Evolutionary conservation across 2,329 filamentous ascomycete species (phyloP), one percentile per base, ranked within the genome.

Genomic region (Sclerotinia nivalis): DNA sequence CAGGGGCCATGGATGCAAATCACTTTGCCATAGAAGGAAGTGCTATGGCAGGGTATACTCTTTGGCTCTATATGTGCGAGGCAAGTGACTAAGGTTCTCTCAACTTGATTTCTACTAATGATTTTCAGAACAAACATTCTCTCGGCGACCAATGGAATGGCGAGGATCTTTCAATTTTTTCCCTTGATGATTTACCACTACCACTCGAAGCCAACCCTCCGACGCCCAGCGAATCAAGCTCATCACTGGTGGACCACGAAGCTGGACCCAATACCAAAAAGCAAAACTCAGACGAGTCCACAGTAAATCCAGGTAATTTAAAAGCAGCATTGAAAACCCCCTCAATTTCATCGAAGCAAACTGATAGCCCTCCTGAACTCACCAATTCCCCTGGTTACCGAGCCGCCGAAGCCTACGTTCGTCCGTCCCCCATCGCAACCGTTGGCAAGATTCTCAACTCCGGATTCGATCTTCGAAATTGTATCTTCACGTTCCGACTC

Each of bases 131-230:
- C 78, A 90, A 91, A 72, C 96, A 99, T 78, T 84, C 90, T 77
- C 90, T 92, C 81, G 96, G 96, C 68, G 96, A 99, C 76, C 89
- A 93, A 74, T 99, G 96, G 96, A 99, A 99, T 75, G 96, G 96
- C 60, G 96, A 99, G 80, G 96, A 99, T 79, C 82, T 99, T 47
- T 97, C 94, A 7, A 96, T 99, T 68, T 91, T 89, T 78, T 97
- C 93, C 0, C 75, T 88, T 7, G 94, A 99, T 78, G 96, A 99
- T 79, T 89, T 88, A 68, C 81, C 84, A 22, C 78, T 90, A 52
- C 84, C 86, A 2, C 77, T 83, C 52, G 87, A 86, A 2, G 78
- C 84, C 8, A 71, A 87, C 4, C 85, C 85, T 0, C 83, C 77
- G 70, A 81, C 76, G 5, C 77, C 81, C 0, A 82, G 79, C 66